A percentile compares a stretch with the other conserved stretches of the same genome.
Conservation (phyloP, 495 filamentous ascomycete species). For the Annulohypoxylon nitens region DNA sequence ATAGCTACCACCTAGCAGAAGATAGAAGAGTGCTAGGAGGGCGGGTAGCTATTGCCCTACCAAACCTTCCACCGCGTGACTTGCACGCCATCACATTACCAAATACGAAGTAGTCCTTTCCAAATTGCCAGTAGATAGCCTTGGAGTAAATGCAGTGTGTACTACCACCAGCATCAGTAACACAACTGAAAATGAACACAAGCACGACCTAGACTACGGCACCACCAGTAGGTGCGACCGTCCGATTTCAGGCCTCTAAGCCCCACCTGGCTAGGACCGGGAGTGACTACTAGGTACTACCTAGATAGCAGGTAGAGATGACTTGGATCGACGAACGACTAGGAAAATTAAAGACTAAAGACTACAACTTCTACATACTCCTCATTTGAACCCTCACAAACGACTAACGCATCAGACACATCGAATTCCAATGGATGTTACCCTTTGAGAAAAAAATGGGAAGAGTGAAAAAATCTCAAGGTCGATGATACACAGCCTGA, state of each 20-base stretch:
- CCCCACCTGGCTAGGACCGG: conserved; percentile 38
- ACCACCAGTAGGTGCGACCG: conserved; percentile 27
- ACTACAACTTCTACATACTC: not conserved
- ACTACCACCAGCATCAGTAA: not conserved
- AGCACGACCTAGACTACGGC: not conserved
- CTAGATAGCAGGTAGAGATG: no score
- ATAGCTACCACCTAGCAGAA: no score
- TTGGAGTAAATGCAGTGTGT: not conserved
- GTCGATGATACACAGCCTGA: conserved; percentile 9
- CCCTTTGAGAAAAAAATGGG: not conserved
- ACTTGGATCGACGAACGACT: conserved; percentile 8
- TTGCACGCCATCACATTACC: conserved; percentile 37
- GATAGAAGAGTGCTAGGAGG: not conserved
- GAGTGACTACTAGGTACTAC: conserved; percentile 9
- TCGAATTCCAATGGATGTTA: conserved; percentile 27
- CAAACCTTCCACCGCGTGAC: conserved; percentile 47
- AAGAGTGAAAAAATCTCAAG: not conserved
- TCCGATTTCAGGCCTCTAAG: conserved; percentile 41
- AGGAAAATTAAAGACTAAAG: conserved; percentile 8
- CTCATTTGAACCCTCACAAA: conserved; percentile 9
- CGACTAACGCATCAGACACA: not conserved
- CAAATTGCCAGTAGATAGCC: not conserved
- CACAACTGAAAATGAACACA: not conserved
- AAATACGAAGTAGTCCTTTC: conserved; percentile 15
- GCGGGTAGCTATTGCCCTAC: conserved; percentile 23